phyloP scores from a whole-genome alignment of 129 eudicot genomes.

The Lonicera japonica region DNA sequence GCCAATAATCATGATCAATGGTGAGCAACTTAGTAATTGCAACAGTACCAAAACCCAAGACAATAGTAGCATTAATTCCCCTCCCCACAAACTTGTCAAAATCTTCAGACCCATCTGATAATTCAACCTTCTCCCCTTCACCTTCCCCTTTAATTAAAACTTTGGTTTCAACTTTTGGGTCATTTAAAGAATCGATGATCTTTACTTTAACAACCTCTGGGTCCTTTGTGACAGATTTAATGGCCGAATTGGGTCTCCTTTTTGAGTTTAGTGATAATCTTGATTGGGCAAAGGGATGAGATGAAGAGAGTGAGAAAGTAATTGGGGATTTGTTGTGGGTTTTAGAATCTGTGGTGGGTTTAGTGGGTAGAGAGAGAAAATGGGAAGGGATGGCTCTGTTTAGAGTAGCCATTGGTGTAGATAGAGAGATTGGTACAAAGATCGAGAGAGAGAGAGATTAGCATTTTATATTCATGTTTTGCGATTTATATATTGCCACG shows the following conservation, averaged over 20 bases:
- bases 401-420: conserved; percentile 19
- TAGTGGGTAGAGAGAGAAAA: neutral
- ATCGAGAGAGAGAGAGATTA: neutral
- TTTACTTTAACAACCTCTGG: conserved; percentile 31
- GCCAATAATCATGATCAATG: conserved; percentile 89
- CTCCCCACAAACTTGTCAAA: conserved; percentile 30
- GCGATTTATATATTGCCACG: no score
- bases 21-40: conserved; percentile 79
- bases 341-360: conserved; percentile 8
- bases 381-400: conserved; percentile 11
- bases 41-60: conserved; percentile 72
- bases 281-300: conserved; percentile 12
- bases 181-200: conserved; percentile 4
- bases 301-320: conserved; percentile 10
- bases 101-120: conserved; percentile 8
- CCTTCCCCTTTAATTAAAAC: conserved; percentile 6
- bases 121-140: neutral
- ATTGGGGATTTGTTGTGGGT: conserved; percentile 9
- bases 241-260: conserved; percentile 6
- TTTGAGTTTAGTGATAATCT: conserved; percentile 1
- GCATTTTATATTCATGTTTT: no score
- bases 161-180: conserved; percentile 17
- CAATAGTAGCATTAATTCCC: conserved; percentile 70
- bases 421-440: neutral
- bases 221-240: conserved; percentile 38